Conservation (phyloP, 108 stramenopile genomes). For the Nannochloropsis salina region DNA sequence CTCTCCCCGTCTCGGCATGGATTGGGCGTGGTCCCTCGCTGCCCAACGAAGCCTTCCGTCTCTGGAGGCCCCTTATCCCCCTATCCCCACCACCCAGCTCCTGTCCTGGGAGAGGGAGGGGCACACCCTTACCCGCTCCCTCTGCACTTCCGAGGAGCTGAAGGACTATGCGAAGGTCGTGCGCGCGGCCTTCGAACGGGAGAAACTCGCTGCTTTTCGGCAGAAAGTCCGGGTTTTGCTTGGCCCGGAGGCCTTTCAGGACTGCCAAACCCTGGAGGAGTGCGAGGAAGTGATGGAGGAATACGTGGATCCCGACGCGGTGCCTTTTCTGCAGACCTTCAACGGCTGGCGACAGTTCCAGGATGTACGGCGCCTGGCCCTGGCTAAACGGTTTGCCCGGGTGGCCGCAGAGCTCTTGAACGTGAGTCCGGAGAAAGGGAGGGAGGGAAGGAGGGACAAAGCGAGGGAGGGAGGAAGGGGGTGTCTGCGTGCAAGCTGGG, state of each 20-base stretch:
- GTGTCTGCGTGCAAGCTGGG: background rate
- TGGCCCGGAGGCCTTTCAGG: conserved; percentile 24
- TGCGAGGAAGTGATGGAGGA: conserved; percentile 27
- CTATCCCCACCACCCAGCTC: conserved; percentile 11
- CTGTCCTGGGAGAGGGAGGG: conserved; percentile 35
- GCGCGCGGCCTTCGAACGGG: conserved; percentile 28
- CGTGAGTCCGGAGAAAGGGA: background rate
- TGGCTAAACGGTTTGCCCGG: background rate
- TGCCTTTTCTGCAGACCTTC: conserved; percentile 42
- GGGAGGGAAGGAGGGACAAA: background rate
- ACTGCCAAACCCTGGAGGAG: conserved; percentile 31
- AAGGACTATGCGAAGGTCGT: conserved; percentile 11
- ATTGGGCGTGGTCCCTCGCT: background rate
- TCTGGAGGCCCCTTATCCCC: conserved; percentile 23
- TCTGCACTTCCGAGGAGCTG: conserved; percentile 23
- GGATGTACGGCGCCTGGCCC: background rate
- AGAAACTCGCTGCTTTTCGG: conserved; percentile 39
- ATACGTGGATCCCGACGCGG: conserved; percentile 26
- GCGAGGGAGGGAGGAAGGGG: background rate
- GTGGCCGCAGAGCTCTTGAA: conserved; percentile 35
- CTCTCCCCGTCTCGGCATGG: background rate
- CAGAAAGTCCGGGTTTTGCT: conserved; percentile 44
- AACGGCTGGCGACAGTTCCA: background rate
- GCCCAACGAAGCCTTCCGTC: background rate
- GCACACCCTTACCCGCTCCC: conserved; percentile 25